Base-by-base conservation (phyloP, 108 stramenopile genomes). In the Asterionellopsis glacialis region DNA sequence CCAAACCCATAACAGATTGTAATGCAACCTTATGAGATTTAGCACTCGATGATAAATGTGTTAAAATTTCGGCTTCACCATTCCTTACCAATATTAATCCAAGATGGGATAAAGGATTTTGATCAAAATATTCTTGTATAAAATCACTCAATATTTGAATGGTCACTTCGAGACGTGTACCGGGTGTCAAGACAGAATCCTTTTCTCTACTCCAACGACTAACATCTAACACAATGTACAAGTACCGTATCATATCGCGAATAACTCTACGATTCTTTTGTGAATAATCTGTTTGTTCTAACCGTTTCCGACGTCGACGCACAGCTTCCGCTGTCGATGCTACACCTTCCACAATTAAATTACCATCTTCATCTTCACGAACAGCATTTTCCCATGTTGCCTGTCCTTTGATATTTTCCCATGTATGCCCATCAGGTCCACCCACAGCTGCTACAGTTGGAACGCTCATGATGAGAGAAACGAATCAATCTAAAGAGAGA, bases 161-260 rank as follows among this genome's bases (percentile, higher is more conserved):
- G 21, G 74, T 72, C 10, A 79, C 80, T 44, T 88, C 81, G 41
- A 92, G 43, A 50, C 84, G 67, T 39, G 84, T 81, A 14, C 82
- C 83, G 0, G 71, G 68, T 44, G 82, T 73, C 60, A 92, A 61
- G 11, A 75, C 81, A 21, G 81, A 73, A 77, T 92, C 91, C 65
- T 88, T 88, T 51, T 80, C 81, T 33, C 75, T 41, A 44, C 73
- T 75, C 85, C 82, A 82, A 45, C 81, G 81, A 66, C 81, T 83
- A 21, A 61, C 67, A 73, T 92, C 91, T 10, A 87, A 59, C 48
- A 91, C 61, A 19, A 92, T 56, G 58, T 88, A 92, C 11, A 87
- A 63, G 57, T 92, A 86, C 15, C 91, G 87, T 59, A 92, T 78
- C 91, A 92, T 88, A 62, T 92, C 85, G 21, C 91, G 75, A n/a